phyloP scores from a whole-genome alignment of 768 basidiomycete genomes.

The Boletus tylopilopsis region DNA sequence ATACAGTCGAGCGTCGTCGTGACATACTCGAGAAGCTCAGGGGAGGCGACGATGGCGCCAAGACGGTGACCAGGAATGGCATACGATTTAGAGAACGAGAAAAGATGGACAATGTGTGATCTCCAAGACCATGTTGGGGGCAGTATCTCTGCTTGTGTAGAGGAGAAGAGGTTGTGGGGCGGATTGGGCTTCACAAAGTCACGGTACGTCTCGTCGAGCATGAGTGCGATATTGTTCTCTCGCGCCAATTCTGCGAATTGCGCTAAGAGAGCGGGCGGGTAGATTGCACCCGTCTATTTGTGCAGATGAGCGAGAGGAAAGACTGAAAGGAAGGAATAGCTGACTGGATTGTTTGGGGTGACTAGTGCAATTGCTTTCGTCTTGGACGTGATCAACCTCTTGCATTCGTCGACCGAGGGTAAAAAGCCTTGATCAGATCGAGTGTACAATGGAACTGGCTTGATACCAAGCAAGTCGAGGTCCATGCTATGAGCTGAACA shows the following conservation, averaged over 20 bases:
- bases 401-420: constrained; percentile 52
- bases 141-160: constrained; percentile 1
- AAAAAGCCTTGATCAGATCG: constrained; percentile 50
- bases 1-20: constrained; percentile 71
- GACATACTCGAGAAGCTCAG: constrained; percentile 44
- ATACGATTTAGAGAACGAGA: constrained; percentile 80
- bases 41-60: constrained; percentile 65
- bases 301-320: not conserved
- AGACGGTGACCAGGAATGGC: constrained; percentile 81
- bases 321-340: constrained; percentile 3
- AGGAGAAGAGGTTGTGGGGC: constrained; percentile 57
- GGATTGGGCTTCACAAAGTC: constrained; percentile 58
- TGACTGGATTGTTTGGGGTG: constrained; percentile 73
- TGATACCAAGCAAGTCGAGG: constrained; percentile 58
- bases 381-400: constrained; percentile 47
- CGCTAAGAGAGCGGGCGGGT: constrained; percentile 51
- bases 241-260: constrained; percentile 59
- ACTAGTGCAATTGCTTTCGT: constrained; percentile 73
- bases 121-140: constrained; percentile 48
- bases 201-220: constrained; percentile 88
- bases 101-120: constrained; percentile 59
- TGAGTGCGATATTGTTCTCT: constrained; percentile 53
- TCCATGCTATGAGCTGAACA: constrained; percentile 50
- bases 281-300: constrained; percentile 63
- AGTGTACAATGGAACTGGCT: constrained; percentile 52